Base-by-base conservation (phyloP, 1,284 basidiomycete species). In the Heterobasidion occidentale region DNA sequence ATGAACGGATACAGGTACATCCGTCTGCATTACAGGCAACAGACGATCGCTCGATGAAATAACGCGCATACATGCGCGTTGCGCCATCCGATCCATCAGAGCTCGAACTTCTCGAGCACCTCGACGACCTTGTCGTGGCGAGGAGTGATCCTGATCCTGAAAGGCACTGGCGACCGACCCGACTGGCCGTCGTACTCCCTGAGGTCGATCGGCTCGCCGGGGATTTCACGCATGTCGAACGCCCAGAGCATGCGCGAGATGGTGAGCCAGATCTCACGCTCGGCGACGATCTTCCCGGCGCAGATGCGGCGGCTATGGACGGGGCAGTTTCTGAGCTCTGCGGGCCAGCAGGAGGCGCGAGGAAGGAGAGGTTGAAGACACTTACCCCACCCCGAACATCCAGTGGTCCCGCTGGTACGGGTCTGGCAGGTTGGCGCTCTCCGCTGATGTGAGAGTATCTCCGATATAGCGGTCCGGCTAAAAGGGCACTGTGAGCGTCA, bases 371-470 rank as follows among this genome's bases (percentile, higher is more conserved):
- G 38, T 8, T 27, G 27, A 9, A 42, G n/a, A n/a, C 5, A 62
- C 67, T 42, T 61, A 71, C 67, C 69, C 67, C 1, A 66, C 70
- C 46, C 73, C 73, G 53, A 76, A 77, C 52, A 69, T 65, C 72
- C 72, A 78, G 56, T 78, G 74, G 57, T 78, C 76, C 36, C 76
- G 68, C 54, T 74, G 66, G 61, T 71, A 67, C 2, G 70, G 64
- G 58, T 77, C 66, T 1, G 69, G 53, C 44, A 75, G 64, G 35
- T 75, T 74, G 3, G 74, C 65, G 7, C 70, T 71, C 58, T 71
- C 70, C 4, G 63, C 59, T 52, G 62, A 67, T 17, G 62, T 66
- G 19, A 67, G 60, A 1, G 62, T 52, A 52, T 73, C 68, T 9
- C 64, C 66, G 11, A 70, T 35, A 58, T 68, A 72, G 36, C 71